These are phyloP conservation scores for Orbilia quercus DNA, from an alignment of 2,329 filamentous ascomycete species.

Conservation along the genomic window DNA sequence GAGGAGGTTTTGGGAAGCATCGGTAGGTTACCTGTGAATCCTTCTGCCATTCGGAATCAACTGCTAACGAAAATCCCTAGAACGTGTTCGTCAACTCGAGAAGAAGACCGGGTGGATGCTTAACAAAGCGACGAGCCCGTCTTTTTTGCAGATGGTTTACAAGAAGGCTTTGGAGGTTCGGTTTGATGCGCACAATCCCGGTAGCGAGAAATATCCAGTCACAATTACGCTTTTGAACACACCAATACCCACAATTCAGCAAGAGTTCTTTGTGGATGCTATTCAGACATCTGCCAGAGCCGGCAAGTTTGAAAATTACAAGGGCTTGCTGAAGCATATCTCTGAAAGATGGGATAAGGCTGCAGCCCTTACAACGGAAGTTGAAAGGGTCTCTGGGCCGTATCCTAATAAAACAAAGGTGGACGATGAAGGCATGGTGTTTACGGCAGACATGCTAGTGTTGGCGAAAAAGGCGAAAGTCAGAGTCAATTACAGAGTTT, in stretches of 20 bases:
- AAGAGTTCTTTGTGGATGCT: constrained; percentile 39
- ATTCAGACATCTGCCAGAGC: constrained; percentile 70
- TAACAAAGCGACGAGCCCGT: constrained; percentile 65
- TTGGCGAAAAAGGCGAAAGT: constrained; percentile 76
- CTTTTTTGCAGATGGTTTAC: constrained; percentile 76
- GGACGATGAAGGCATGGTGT: constrained; percentile 73
- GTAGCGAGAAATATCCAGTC: constrained; percentile 19
- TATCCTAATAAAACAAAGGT: constrained; percentile 74
- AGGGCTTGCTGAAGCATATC: constrained; percentile 71
- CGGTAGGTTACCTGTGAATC: constrained; percentile 69
- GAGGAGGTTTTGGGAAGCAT: constrained; percentile 75
- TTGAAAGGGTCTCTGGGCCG: constrained; percentile 72
- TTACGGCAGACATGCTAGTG: constrained; percentile 72
- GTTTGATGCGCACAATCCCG: constrained; percentile 37
- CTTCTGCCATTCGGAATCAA: not conserved
- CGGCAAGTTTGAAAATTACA: constrained; percentile 70
- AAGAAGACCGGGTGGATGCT: constrained; percentile 50
- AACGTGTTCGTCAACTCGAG: constrained; percentile 47
- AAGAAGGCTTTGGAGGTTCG: constrained; percentile 63
- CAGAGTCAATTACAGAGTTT: constrained; percentile 69
- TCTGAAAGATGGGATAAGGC: constrained; percentile 74
- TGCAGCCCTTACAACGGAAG: constrained; percentile 70
- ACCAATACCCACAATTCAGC: constrained; percentile 15
- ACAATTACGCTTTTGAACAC: constrained; percentile 33
- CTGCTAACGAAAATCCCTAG: constrained; percentile 62